Evolutionary conservation across 257 asterid species (phyloP).

Genomic region (Forsythia suspensa): DNA sequence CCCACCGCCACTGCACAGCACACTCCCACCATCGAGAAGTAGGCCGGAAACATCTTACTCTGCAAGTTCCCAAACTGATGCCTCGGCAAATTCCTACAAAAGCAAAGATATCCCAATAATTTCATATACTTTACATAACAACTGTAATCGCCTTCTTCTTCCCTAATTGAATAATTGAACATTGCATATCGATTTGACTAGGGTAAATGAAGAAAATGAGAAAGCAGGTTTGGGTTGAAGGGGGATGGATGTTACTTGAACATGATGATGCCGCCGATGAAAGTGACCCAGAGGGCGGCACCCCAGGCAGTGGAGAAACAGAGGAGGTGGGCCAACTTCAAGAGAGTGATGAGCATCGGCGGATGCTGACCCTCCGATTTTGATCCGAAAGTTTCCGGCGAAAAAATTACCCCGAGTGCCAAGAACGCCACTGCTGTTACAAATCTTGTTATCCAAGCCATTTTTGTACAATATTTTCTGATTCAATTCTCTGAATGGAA

Average conservation of each 20-base stretch:
- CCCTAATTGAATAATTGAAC: constrained; percentile 1
- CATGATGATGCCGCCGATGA: constrained; percentile 99
- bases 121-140: constrained; percentile 3
- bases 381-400: constrained; percentile 90
- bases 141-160: neutral
- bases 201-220: neutral
- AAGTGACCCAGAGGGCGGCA: constrained; percentile 96
- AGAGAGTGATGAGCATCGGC: constrained; percentile 41
- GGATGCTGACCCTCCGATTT: constrained; percentile 56
- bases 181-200: neutral
- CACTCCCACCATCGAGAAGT: constrained; percentile 91
- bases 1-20: constrained; percentile 88
- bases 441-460: constrained; percentile 91
- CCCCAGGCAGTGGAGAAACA: constrained; percentile 97
- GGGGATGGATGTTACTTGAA: constrained; percentile 56
- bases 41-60: constrained; percentile 99
- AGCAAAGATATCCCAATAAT: neutral
- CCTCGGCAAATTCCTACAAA: constrained; percentile 80
- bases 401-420: constrained; percentile 77
- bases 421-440: constrained; percentile 72
- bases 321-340: constrained; percentile 83
- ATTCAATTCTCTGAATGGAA: neutral
- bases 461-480: constrained; percentile 14
- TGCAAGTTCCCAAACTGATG: constrained; percentile 96
- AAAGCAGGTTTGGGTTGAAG: neutral